Evolutionary conservation across 2,329 filamentous ascomycete species (phyloP).

Genomic region (Magnaporthales sp.): DNA sequence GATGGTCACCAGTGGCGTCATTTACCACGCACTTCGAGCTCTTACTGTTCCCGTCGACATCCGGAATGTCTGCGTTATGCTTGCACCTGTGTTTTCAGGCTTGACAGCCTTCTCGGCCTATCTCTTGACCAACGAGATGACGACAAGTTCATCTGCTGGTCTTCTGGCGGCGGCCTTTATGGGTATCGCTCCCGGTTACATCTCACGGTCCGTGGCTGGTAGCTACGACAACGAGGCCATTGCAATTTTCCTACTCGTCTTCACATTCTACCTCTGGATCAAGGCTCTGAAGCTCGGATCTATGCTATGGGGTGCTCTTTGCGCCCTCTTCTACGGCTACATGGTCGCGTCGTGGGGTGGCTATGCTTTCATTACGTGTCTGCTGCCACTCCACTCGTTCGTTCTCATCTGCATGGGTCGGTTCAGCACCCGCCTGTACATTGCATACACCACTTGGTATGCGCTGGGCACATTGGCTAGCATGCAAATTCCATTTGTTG

Average conservation of each 20-base stretch:
- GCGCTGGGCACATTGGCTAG: conserved; percentile 89
- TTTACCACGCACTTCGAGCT: conserved; percentile 87
- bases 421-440: conserved; percentile 88
- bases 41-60: conserved; percentile 93
- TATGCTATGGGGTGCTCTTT: conserved; percentile 90
- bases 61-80: conserved; percentile 94
- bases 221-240: conserved; percentile 98
- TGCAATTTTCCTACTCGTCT: conserved; percentile 95
- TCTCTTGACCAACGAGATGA: conserved; percentile 95
- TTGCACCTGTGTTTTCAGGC: conserved; percentile 90
- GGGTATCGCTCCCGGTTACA: conserved; percentile 96
- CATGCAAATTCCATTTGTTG: conserved; percentile 99
- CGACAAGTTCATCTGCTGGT: conserved; percentile 86
- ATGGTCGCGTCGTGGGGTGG: conserved; percentile 99
- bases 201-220: conserved; percentile 92
- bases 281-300: conserved; percentile 96
- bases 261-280: conserved; percentile 98
- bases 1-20: conserved; percentile 97
- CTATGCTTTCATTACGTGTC: conserved; percentile 98
- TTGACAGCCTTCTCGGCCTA: conserved; percentile 90
- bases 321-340: conserved; percentile 96
- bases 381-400: conserved; percentile 89
- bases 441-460: conserved; percentile 98
- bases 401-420: conserved; percentile 94
- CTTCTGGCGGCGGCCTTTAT: conserved; percentile 92